phyloP scores from a whole-genome alignment of 2,329 filamentous ascomycete genomes.

The Leptodontidium sp. region DNA sequence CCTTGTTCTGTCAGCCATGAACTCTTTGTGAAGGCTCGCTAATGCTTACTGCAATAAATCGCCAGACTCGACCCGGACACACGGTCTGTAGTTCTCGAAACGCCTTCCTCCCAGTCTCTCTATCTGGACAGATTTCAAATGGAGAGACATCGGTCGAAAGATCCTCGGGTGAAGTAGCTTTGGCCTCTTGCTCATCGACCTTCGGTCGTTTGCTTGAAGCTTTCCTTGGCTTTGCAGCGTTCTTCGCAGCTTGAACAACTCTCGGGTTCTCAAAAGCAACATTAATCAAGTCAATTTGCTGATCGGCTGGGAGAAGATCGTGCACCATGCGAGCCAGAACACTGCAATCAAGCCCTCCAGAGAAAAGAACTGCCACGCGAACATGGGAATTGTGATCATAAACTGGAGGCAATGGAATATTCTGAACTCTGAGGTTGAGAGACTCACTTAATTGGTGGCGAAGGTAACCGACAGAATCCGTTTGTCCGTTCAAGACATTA shows the following conservation, averaged over 20 bases:
- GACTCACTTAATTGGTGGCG: conserved; percentile 65
- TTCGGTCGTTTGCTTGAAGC: conserved; percentile 17
- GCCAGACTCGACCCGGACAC: conserved; percentile 78
- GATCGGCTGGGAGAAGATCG: conserved; percentile 72
- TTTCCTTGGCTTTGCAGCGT: conserved; percentile 45
- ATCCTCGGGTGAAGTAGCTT: neutral
- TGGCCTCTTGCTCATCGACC: neutral
- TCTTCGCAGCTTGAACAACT: conserved; percentile 64
- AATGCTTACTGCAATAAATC: conserved; percentile 74
- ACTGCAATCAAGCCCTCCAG: conserved; percentile 92
- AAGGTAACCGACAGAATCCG: conserved; percentile 61
- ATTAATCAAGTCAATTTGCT: conserved; percentile 88
- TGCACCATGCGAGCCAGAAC: conserved; percentile 83
- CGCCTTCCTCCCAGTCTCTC: conserved; percentile 83
- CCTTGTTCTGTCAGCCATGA: conserved; percentile 49
- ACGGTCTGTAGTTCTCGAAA: conserved; percentile 74
- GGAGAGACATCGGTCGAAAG: conserved; percentile 44
- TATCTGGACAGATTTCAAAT: conserved; percentile 89
- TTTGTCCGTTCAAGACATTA: conserved; percentile 49
- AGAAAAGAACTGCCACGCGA: conserved; percentile 84
- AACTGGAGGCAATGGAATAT: conserved; percentile 67
- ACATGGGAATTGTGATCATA: conserved; percentile 49
- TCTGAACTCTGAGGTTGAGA: conserved; percentile 68
- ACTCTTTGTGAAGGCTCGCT: neutral
- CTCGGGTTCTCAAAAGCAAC: conserved; percentile 97